A percentile compares a stretch with the other conserved stretches of the same genome.
These are phyloP conservation scores for Myriosclerotinia duriaeana DNA, from an alignment of 2,329 filamentous ascomycete species.

Conservation along the genomic window DNA sequence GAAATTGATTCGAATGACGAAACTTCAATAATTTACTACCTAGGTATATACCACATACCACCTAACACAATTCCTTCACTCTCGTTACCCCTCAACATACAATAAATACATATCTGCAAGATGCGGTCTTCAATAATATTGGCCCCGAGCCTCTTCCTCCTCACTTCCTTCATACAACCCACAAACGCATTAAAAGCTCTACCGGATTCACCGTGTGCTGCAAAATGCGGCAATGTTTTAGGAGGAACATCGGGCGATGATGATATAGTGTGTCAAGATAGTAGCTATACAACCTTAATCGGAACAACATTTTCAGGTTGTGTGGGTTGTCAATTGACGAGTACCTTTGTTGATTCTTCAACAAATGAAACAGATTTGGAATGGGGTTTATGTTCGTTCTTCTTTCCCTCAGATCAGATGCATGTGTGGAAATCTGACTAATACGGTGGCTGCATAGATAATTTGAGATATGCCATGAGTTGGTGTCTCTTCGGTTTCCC, in stretches of 20 bases:
- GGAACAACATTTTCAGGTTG: conserved; percentile 34
- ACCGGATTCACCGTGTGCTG: conserved; percentile 35
- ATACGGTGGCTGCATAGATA: conserved; percentile 46
- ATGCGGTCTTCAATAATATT: conserved; percentile 31
- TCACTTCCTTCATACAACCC: conserved; percentile 28
- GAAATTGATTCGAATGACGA: conserved; percentile 16
- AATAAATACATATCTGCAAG: conserved; percentile 24
- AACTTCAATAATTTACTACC: conserved; percentile 16
- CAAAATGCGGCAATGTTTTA: conserved; percentile 38
- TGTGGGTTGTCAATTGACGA: conserved; percentile 42
- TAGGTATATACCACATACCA: conserved; percentile 1
- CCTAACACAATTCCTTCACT: background rate
- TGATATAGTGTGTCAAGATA: conserved; percentile 36
- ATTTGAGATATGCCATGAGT: conserved; percentile 55
- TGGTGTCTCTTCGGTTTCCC: conserved; percentile 56
- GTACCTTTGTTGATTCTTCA: conserved; percentile 46
- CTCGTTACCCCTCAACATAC: background rate
- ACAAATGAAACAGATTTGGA: conserved; percentile 53
- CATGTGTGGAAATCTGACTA: conserved; percentile 3
- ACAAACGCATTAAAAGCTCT: conserved; percentile 32
- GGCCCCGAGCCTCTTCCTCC: conserved; percentile 30
- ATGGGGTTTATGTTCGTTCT: conserved; percentile 54
- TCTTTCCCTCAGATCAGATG: background rate
- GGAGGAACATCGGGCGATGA: conserved; percentile 32
- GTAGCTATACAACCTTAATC: conserved; percentile 24